Evolutionary conservation across 768 basidiomycete species (phyloP).

Genomic region (Boletus barrowsii): DNA sequence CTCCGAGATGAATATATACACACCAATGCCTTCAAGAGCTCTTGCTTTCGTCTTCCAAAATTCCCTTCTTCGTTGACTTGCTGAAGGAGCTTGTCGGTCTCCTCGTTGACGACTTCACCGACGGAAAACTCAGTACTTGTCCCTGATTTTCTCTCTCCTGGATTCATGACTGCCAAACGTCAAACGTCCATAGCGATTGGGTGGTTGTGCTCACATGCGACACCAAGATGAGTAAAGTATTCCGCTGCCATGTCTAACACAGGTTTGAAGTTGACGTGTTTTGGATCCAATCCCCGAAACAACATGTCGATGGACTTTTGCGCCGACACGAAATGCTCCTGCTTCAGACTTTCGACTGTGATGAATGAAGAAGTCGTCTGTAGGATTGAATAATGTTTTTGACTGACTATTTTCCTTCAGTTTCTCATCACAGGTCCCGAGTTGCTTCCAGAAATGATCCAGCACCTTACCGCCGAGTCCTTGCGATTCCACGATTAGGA

Average conservation of each 20-base stretch:
- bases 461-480: not conserved
- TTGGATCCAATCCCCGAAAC: not conserved
- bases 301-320: not conserved
- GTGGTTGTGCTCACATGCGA: not conserved
- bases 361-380: not conserved
- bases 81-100: conserved; percentile 2
- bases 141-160: not conserved
- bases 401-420: not conserved
- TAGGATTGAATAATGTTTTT: not conserved
- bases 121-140: not conserved
- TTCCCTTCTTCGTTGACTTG: not conserved
- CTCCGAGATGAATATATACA: not conserved
- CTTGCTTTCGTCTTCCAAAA: not conserved
- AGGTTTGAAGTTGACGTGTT: not conserved
- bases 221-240: conserved; percentile 1
- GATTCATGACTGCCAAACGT: not conserved
- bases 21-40: conserved; percentile 3
- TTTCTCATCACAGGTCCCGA: not conserved
- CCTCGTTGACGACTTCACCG: not conserved
- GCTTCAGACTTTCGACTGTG: conserved; percentile 2
- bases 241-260: not conserved
- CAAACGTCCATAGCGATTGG: not conserved
- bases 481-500: conserved; percentile 1
- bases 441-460: conserved; percentile 1
- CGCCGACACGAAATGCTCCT: not conserved